Evolutionary conservation across 2,329 filamentous ascomycete genomes (phyloP).

Genomic region (Fusarium sublunatum): DNA sequence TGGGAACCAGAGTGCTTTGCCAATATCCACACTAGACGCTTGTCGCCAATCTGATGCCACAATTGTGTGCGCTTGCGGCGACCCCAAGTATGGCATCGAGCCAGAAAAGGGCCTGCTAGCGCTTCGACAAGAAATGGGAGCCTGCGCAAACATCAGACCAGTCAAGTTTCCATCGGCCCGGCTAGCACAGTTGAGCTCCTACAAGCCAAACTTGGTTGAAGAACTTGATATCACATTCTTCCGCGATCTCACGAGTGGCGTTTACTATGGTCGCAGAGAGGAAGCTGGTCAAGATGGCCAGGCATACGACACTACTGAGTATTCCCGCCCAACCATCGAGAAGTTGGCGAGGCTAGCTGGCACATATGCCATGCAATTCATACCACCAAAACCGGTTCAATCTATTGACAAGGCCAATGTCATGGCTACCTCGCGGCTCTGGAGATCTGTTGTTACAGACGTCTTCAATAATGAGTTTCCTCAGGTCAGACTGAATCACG

Average conservation of each 20-base stretch:
- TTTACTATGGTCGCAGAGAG: constrained; percentile 77
- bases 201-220: constrained; percentile 75
- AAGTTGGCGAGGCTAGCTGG: constrained; percentile 75
- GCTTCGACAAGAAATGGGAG: constrained; percentile 72
- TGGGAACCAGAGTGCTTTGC: neutral
- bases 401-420: constrained; percentile 45
- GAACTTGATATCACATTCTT: constrained; percentile 82
- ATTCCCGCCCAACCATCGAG: constrained; percentile 76
- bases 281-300: constrained; percentile 63
- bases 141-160: constrained; percentile 72
- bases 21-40: constrained; percentile 19
- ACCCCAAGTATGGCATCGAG: constrained; percentile 3
- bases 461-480: constrained; percentile 38
- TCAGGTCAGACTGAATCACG: constrained; percentile 29
- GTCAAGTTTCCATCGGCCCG: constrained; percentile 81
- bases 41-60: constrained; percentile 20
- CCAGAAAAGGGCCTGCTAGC: constrained; percentile 76
- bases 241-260: constrained; percentile 79
- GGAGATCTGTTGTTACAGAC: constrained; percentile 33
- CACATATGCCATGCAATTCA: constrained; percentile 65
- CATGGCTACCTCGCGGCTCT: constrained; percentile 40
- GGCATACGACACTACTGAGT: constrained; percentile 64
- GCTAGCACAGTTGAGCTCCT: constrained; percentile 74
- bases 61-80: constrained; percentile 21
- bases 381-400: constrained; percentile 65